phyloP scores from a whole-genome alignment of 2,329 filamentous ascomycete genomes.

The Tolypocladium capitatum region DNA sequence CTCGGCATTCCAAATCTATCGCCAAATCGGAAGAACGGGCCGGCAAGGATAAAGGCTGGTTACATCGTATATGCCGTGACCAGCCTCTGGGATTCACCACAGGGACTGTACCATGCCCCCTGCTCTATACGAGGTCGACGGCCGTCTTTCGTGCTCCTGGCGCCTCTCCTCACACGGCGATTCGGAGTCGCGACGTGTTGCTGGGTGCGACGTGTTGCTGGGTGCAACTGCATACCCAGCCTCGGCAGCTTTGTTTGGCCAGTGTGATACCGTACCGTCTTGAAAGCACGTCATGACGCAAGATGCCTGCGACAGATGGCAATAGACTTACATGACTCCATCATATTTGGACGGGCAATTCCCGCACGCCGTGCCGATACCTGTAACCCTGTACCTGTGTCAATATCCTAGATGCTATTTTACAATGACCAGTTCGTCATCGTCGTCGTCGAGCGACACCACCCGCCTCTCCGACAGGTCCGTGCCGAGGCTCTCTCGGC shows the following conservation, averaged over 20 bases:
- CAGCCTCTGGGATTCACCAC: too few relatives aligned
- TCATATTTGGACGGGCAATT: not conserved
- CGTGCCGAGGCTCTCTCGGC: slow-evolving; percentile 57
- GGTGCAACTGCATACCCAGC: too few relatives aligned
- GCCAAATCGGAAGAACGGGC: not conserved
- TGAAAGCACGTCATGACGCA: not conserved
- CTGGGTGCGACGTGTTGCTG: too few relatives aligned
- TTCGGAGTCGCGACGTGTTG: too few relatives aligned
- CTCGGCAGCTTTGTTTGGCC: not conserved
- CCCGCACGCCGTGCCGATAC: not conserved
- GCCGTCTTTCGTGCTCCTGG: too few relatives aligned
- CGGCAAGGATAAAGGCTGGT: too few relatives aligned
- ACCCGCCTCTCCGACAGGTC: slow-evolving; percentile 26
- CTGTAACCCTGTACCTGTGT: not conserved
- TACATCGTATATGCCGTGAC: too few relatives aligned
- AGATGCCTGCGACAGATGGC: not conserved
- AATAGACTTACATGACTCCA: not conserved
- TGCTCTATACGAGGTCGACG: too few relatives aligned
- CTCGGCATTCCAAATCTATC: not conserved
- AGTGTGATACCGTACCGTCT: not conserved
- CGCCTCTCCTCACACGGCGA: too few relatives aligned
- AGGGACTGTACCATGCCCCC: too few relatives aligned
- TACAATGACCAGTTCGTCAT: slow-evolving; percentile 39
- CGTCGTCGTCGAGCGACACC: slow-evolving; percentile 29
- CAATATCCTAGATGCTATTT: slow-evolving; percentile 9